Percentiles rank a stretch among this genome's conserved stretches.
phyloP scores from a whole-genome alignment of 1,139 yeast genomes.

The Citeromyces hawaiiensis region DNA sequence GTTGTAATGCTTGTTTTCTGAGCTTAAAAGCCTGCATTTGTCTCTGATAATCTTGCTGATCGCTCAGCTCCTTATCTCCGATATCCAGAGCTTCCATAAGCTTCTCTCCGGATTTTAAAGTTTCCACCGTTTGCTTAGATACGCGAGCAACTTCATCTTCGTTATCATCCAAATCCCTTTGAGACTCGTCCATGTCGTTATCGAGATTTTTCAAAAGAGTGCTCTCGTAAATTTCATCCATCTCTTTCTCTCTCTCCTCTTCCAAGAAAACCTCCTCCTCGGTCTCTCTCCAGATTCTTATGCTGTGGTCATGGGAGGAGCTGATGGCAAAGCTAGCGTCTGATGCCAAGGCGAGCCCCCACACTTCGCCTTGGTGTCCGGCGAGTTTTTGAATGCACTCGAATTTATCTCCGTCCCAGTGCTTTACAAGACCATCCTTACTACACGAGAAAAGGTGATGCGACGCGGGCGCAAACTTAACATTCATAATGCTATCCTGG shows the following conservation, averaged over 20 bases:
- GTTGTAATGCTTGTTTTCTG: constrained; percentile 29
- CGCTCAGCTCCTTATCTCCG: constrained; percentile 59
- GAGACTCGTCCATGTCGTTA: constrained; percentile 24
- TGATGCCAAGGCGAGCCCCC: constrained; percentile 71
- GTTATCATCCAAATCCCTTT: constrained; percentile 19
- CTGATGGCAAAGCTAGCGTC: constrained; percentile 67
- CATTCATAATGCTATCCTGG: constrained; percentile 88
- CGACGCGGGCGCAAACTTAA: constrained; percentile 66
- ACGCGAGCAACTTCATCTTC: constrained; percentile 56
- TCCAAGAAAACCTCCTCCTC: constrained; percentile 90
- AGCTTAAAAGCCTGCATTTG: constrained; percentile 20
- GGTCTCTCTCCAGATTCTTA: constrained; percentile 83
- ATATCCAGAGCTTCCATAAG: constrained; percentile 86
- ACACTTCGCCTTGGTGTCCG: constrained; percentile 87
- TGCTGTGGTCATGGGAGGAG: constrained; percentile 90
- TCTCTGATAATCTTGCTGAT: constrained; percentile 32
- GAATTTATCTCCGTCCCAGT: constrained; percentile 98
- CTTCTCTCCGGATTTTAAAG: constrained; percentile 90
- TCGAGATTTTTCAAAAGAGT: constrained; percentile 63
- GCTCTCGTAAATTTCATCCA: constrained; percentile 82
- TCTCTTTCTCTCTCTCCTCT: constrained; percentile 91
- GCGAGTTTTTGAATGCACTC: constrained; percentile 82
- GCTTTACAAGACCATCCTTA: constrained; percentile 80
- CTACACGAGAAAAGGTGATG: constrained; percentile 87
- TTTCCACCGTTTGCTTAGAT: constrained; percentile 75